phyloP scores from a whole-genome alignment of 2,329 filamentous ascomycete genomes.

The Fusarium citri region DNA sequence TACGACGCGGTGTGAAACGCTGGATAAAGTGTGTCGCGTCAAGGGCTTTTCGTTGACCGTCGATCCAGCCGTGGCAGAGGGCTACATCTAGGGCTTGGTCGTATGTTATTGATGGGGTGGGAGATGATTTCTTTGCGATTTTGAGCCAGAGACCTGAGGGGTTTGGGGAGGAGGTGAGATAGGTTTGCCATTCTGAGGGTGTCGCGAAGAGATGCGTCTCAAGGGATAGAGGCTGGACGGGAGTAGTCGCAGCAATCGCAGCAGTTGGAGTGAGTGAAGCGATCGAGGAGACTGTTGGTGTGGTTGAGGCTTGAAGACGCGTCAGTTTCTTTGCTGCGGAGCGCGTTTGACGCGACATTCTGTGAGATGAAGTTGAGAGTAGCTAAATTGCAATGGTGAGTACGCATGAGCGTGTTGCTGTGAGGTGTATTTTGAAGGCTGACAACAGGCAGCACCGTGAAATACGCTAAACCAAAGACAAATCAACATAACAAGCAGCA shows the following conservation, averaged over 20 bases:
- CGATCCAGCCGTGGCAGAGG: slow-evolving; percentile 73
- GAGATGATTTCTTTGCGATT: slow-evolving; percentile 60
- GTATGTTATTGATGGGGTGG: slow-evolving; percentile 59
- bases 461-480: slow-evolving; percentile 2
- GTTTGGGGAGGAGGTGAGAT: slow-evolving; percentile 28
- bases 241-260: too few species aligned
- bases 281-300: fast-evolving
- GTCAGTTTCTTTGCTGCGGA: slow-evolving; percentile 21
- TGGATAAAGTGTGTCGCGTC: slow-evolving; percentile 64
- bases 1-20: slow-evolving; percentile 68
- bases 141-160: slow-evolving; percentile 59
- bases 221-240: neutral
- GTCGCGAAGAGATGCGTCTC: slow-evolving; percentile 31
- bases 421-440: neutral
- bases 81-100: slow-evolving; percentile 66
- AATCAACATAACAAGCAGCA: neutral
- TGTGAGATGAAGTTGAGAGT: fast-evolving
- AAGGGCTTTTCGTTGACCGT: slow-evolving; percentile 61
- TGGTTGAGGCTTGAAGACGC: neutral
- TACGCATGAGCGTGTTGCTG: too few species aligned
- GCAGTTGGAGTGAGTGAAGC: neutral
- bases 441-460: neutral
- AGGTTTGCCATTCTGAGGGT: slow-evolving; percentile 31
- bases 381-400: fast-evolving
- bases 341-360: slow-evolving; percentile 39